Base-by-base conservation (phyloP, 192 early-diverging fungal species). In the Coemansia erecta region DNA sequence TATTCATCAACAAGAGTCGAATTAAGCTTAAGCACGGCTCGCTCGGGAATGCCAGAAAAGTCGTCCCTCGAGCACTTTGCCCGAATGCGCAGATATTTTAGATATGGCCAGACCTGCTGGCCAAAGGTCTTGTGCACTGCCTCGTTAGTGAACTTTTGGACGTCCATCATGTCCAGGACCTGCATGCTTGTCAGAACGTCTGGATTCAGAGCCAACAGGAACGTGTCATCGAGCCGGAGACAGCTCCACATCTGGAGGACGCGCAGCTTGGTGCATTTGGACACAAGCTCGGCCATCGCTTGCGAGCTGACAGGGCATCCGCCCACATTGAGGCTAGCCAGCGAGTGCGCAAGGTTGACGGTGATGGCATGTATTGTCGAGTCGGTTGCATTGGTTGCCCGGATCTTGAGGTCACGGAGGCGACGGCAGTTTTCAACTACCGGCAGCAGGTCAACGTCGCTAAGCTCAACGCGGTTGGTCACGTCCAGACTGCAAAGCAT, bases 151-250 rank as follows among this genome's bases (percentile, higher is more conserved):
- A 80, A 80, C 72, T 62, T 71, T 70, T 71, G 72, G 37, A 80
- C 77, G 51, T 80, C 72, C 72, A 74, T 71, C 67, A 80, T 67
- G 54, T 80, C 77, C 19, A 80, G 64, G 12, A 80, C 77, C 46
- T 80, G 72, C 53, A 80, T 56, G 15, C 61, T 44, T 8, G 56
- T 52, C 47, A 80, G 61, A 22, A 68, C 31, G 12, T 42, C 12
- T 11, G 77, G 63, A 39, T 74, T 46, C 9, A 80, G 68, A 26
- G 77, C 72, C 8, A 67, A 62, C 53, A 80, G 23, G 41, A 80
- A 80, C 33, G 48, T 71, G 37, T 80, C 72, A 44, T 74, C 77
- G 31, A 80, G 59, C 5, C 71, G 67, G 0, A 74, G 58, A 35
- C 77, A 80, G 58, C 71, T 74, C 77, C 77, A 80, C 60, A 58